phyloP scores from a whole-genome alignment of 495 filamentous ascomycete genomes.

The Thermochaetoides thermophila region DNA sequence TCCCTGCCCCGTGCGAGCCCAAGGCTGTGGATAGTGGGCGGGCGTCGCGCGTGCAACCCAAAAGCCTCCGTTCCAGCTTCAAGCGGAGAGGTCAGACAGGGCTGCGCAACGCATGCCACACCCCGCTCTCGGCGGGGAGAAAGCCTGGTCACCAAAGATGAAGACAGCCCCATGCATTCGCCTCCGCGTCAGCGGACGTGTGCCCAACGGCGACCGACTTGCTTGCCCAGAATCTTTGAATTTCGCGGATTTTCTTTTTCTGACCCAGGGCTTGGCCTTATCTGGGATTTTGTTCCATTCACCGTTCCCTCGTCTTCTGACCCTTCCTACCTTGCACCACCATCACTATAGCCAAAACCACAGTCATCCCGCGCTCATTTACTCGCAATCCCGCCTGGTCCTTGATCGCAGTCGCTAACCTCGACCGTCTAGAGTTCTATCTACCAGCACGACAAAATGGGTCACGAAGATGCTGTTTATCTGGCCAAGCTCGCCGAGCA shows the following conservation, averaged over 20 bases:
- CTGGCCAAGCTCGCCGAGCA: constrained; percentile 99
- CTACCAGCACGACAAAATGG: constrained; percentile 56
- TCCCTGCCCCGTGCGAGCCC: constrained; percentile 1
- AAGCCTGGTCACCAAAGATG: constrained; percentile 16
- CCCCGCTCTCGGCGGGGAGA: constrained; percentile 20
- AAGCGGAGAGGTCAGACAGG: too few species aligned
- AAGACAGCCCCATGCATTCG: constrained; percentile 18
- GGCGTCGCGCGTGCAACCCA: constrained; percentile 1
- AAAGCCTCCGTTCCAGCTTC: too few species aligned
- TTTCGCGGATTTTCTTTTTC: too few species aligned
- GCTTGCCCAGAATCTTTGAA: too few species aligned
- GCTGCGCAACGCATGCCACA: constrained; percentile 18
- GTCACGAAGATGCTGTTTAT: constrained; percentile 98
- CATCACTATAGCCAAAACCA: too few species aligned
- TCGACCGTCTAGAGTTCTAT: constrained; percentile 7
- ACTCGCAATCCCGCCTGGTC: constrained; percentile 9
- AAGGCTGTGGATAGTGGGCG: too few species aligned
- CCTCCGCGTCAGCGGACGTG: constrained; percentile 5
- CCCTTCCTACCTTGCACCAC: neutral
- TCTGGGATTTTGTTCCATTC: too few species aligned
- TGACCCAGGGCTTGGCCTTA: too few species aligned
- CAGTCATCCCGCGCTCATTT: too few species aligned
- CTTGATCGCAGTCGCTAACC: constrained; percentile 16
- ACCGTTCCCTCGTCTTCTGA: constrained; percentile 1
- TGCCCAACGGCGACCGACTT: too few species aligned